These are phyloP conservation scores for Chlamydomonas incerta DNA, from an alignment of 139 green algal genomes.

Conservation along the genomic window DNA sequence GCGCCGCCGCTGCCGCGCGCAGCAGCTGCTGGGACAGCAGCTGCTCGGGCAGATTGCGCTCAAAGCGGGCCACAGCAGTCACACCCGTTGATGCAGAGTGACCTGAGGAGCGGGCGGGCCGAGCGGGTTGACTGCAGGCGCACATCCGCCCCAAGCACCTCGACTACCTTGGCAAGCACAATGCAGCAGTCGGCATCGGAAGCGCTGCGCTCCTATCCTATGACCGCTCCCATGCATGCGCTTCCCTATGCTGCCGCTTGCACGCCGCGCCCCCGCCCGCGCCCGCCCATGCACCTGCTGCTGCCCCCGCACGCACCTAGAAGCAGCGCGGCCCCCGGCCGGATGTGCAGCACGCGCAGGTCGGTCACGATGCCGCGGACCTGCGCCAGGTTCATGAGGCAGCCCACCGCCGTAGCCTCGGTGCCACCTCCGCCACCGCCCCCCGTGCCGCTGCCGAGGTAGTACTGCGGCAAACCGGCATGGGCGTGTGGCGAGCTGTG, in stretches of 20 bases:
- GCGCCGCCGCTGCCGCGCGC: not conserved
- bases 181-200: too few species aligned
- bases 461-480: too few species aligned
- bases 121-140: too few species aligned
- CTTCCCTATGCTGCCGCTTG: too few species aligned
- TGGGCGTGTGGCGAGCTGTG: too few species aligned
- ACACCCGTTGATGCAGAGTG: not conserved
- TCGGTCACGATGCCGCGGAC: not conserved
- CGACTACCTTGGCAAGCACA: too few species aligned
- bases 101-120: too few species aligned
- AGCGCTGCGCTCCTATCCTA: too few species aligned
- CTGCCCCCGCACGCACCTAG: not conserved
- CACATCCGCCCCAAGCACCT: too few species aligned
- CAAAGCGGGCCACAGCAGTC: constrained; percentile 5
- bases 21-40: constrained; percentile 13
- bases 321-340: constrained; percentile 14
- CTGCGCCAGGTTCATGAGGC: constrained; percentile 4
- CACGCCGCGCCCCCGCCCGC: too few species aligned
- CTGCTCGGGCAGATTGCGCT: not conserved
- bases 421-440: not conserved
- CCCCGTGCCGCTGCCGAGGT: not conserved
- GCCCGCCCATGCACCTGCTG: not conserved
- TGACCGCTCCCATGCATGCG: too few species aligned
- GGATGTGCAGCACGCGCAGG: constrained; percentile 2
- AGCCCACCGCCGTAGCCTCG: not conserved